These are phyloP conservation scores for Aleurites moluccanus DNA, from an alignment of 441 rosid species.

Conservation along the genomic window DNA sequence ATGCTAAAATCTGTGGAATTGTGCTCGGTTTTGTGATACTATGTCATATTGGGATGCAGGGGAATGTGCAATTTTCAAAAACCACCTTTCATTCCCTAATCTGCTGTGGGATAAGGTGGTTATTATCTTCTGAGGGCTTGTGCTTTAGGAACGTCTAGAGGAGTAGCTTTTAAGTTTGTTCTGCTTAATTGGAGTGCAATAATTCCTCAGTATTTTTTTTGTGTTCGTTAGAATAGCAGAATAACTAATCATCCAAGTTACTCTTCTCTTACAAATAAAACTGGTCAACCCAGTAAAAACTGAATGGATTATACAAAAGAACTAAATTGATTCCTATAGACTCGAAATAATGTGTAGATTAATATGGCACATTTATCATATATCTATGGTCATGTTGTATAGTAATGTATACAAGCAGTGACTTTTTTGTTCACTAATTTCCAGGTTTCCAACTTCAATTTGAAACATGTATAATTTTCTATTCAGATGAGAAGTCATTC, in stretches of 20 bases:
- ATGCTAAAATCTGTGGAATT: background rate
- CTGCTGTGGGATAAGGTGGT: background rate
- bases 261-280: background rate
- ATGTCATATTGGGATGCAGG: background rate
- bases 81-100: background rate
- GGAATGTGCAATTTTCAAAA: background rate
- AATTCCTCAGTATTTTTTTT: background rate
- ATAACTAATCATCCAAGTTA: background rate
- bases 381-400: background rate
- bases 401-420: background rate
- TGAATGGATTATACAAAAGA: background rate
- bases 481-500: background rate
- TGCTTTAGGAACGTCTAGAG: background rate
- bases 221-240: background rate
- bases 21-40: background rate
- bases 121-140: background rate
- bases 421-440: background rate
- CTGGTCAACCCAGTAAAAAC: background rate
- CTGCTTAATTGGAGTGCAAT: background rate
- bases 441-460: background rate
- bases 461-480: background rate
- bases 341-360: conserved; percentile 1
- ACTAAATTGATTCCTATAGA: background rate
- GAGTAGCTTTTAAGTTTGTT: background rate
- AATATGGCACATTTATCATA: background rate